Evolutionary conservation across 441 rosid genomes (phyloP).

Genomic region (Omphalea diandra): DNA sequence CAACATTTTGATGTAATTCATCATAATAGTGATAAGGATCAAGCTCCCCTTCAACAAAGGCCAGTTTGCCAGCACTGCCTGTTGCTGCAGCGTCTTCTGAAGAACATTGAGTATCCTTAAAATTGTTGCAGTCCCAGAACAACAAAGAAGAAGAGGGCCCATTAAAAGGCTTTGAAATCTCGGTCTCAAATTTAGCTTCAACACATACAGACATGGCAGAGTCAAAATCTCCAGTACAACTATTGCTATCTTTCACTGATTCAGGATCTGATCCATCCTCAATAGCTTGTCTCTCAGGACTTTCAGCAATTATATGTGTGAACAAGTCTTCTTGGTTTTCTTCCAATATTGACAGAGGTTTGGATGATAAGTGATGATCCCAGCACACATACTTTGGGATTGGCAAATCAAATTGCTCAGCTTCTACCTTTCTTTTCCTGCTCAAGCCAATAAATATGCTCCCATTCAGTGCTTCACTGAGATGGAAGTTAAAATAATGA

Average conservation of each 20-base stretch:
- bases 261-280: slow-evolving; percentile 35
- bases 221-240: slow-evolving; percentile 39
- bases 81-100: slow-evolving; percentile 7
- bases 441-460: slow-evolving; percentile 29
- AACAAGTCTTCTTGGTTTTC: slow-evolving; percentile 19
- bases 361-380: slow-evolving; percentile 28
- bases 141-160: slow-evolving; percentile 31
- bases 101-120: slow-evolving; percentile 15
- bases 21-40: slow-evolving; percentile 4
- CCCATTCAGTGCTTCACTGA: slow-evolving; percentile 19
- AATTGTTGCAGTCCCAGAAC: slow-evolving; percentile 21
- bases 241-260: slow-evolving; percentile 50
- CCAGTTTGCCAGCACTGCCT: slow-evolving; percentile 7
- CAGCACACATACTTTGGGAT: slow-evolving; percentile 51
- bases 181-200: slow-evolving; percentile 27
- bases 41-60: slow-evolving; percentile 14
- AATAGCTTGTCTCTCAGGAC: slow-evolving; percentile 17
- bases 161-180: slow-evolving; percentile 12
- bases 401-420: slow-evolving; percentile 59
- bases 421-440: slow-evolving; percentile 69
- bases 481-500: slow-evolving; percentile 32
- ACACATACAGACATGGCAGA: slow-evolving; percentile 20
- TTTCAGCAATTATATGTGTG: slow-evolving; percentile 17
- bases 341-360: slow-evolving; percentile 10
- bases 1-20: slow-evolving; percentile 27